phyloP scores from a whole-genome alignment of 208 protist genomes.

The Balamuthia mandrillaris region DNA sequence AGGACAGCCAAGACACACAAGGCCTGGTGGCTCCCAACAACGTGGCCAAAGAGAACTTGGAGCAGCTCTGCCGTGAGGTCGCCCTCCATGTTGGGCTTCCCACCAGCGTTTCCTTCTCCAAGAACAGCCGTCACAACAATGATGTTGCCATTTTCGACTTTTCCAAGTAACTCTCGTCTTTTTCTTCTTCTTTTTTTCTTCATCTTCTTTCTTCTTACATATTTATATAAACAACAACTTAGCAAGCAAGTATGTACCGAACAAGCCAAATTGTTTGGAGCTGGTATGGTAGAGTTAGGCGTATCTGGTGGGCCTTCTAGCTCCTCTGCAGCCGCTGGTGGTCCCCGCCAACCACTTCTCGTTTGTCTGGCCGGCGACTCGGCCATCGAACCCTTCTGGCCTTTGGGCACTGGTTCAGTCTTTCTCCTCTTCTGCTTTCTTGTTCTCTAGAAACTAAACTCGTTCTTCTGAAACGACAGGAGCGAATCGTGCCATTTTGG shows the following conservation, averaged over 20 bases:
- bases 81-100: background rate
- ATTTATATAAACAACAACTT: too few species aligned
- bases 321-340: too few species aligned
- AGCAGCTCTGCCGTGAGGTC: background rate
- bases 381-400: conserved; percentile 40
- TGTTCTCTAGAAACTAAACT: background rate
- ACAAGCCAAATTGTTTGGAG: background rate
- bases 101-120: background rate
- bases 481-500: conserved; percentile 27
- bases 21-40: background rate
- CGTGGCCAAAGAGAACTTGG: background rate
- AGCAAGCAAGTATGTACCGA: background rate
- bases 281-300: too few species aligned
- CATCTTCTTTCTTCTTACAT: background rate
- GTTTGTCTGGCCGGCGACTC: conserved; percentile 19
- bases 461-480: conserved; percentile 33
- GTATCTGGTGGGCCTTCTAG: too few species aligned
- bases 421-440: conserved; percentile 2
- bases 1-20: background rate
- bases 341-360: too few species aligned
- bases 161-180: background rate
- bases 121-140: background rate
- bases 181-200: background rate
- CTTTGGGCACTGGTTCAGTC: conserved; percentile 11
- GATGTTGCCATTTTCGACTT: conserved; percentile 48